phyloP scores from a whole-genome alignment of 345 rosid genomes.

The Hibiscus tridactylites region DNA sequence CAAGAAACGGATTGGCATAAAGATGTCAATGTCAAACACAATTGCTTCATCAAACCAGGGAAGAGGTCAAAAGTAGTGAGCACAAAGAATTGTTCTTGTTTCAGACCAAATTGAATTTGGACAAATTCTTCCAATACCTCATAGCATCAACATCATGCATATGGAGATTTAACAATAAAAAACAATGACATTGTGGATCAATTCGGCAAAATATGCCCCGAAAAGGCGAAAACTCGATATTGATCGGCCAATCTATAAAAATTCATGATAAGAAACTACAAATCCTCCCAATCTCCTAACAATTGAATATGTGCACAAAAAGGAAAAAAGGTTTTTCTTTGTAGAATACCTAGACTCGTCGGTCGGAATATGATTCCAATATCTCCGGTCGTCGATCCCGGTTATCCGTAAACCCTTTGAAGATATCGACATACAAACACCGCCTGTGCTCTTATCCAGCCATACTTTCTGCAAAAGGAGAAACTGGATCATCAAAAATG shows the following conservation, averaged over 20 bases:
- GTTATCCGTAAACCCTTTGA: conserved; percentile 68
- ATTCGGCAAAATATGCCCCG: conserved; percentile 19
- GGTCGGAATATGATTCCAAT: conserved; percentile 74
- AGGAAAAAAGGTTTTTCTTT: background rate
- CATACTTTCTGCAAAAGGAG: conserved; percentile 53
- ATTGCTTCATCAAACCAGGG: background rate
- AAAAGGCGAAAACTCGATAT: conserved; percentile 8
- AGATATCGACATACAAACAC: conserved; percentile 57
- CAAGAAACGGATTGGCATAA: background rate
- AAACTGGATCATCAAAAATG: too few relatives aligned
- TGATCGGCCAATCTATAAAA: conserved; percentile 20
- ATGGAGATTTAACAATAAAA: conserved; percentile 3
- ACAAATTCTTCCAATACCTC: background rate
- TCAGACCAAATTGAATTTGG: background rate
- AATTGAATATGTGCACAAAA: background rate
- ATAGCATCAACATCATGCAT: background rate
- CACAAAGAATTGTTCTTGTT: background rate
- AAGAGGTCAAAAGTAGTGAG: conserved; percentile 9
- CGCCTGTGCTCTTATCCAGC: conserved; percentile 70
- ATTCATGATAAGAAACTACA: conserved; percentile 18
- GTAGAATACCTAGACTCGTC: conserved; percentile 76
- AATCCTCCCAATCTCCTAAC: conserved; percentile 4
- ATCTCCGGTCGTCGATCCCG: conserved; percentile 86
- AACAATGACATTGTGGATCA: conserved; percentile 19
- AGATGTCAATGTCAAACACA: background rate